Base-by-base conservation (phyloP, 164 flowering plant species). In the Nymphaea thermarum region DNA sequence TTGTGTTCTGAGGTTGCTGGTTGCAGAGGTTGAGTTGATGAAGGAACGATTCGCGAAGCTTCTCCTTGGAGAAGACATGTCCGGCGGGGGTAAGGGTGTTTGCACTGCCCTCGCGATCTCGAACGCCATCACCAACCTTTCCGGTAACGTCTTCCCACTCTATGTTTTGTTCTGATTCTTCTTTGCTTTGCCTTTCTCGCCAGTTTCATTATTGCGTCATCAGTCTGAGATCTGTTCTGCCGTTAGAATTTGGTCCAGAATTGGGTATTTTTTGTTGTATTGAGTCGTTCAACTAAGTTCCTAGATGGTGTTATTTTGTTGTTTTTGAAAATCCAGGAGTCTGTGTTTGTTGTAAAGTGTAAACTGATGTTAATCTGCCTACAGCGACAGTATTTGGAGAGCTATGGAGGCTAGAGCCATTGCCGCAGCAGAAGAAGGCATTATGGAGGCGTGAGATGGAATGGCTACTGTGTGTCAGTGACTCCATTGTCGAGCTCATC, bases 381-480 rank as follows among this genome's bases (percentile, higher is more conserved):
- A 69, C 77, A 91, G 95, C 93, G 44, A 78, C 82, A 66, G 89
- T 89, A 11, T 91, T 89, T 76, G 96, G 97, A 64, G 86, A 89
- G 68, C 77, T 85, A 17, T 87, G 92, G 97, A 86, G 85, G 73
- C 68, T 91, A 69, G 93, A 89, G 71, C 96, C 97, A 4, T 68
- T 91, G 78, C 77, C 86, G 1, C 71, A 79, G 4, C 83, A 76
- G 73, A 91, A 80, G 82, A 89, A 79, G 76, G 60, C 77, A 10
- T 84, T 82, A 85, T 91, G 97, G 97, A 69, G 69, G 4, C 74
- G 93, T 63, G 97, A 91, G 70, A 89, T 91, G 90, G 89, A 85
- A n/a, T 91, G 93, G 88, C 79, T 91, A 7, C 70, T 91, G 55
- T 81, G 80, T 59, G 90, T 86, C 10, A 83, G 89, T 45, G 86